Evolutionary conservation across 345 rosid species (phyloP).

Genomic region (Angophora floribunda): DNA sequence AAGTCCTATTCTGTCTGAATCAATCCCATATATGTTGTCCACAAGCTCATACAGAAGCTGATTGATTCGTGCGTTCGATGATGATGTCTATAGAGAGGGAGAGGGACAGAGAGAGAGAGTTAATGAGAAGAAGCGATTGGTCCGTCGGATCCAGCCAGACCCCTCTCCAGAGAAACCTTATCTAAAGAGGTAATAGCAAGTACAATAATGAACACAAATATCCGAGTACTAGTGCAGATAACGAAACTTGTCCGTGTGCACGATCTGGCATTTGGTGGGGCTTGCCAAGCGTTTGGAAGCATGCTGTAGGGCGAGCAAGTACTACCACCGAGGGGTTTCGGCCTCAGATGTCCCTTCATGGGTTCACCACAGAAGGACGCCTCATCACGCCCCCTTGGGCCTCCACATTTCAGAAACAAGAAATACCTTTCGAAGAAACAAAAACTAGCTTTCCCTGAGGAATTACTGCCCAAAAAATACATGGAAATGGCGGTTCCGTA

Average conservation of each 20-base stretch:
- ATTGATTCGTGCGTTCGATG: background rate
- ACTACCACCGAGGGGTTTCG: background rate
- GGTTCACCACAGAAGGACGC: background rate
- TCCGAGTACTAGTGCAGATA: background rate
- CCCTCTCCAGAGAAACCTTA: background rate
- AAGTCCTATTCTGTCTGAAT: background rate
- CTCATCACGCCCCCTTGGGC: background rate
- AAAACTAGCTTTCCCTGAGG: background rate
- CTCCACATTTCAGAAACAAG: background rate
- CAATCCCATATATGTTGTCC: background rate
- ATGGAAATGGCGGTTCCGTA: background rate
- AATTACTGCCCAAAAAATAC: background rate
- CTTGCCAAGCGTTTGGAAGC: background rate
- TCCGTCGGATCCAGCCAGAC: background rate
- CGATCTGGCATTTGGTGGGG: background rate
- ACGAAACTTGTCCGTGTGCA: background rate
- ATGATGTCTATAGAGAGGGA: background rate
- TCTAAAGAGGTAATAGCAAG: background rate
- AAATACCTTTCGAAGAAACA: background rate
- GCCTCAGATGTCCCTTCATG: background rate
- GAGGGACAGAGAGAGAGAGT: background rate
- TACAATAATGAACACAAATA: background rate
- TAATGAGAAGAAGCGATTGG: background rate
- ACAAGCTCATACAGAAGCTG: background rate
- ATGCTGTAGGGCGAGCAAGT: background rate